Evolutionary conservation across 768 basidiomycete species (phyloP).

Genomic region (Psilocybe azurescens): DNA sequence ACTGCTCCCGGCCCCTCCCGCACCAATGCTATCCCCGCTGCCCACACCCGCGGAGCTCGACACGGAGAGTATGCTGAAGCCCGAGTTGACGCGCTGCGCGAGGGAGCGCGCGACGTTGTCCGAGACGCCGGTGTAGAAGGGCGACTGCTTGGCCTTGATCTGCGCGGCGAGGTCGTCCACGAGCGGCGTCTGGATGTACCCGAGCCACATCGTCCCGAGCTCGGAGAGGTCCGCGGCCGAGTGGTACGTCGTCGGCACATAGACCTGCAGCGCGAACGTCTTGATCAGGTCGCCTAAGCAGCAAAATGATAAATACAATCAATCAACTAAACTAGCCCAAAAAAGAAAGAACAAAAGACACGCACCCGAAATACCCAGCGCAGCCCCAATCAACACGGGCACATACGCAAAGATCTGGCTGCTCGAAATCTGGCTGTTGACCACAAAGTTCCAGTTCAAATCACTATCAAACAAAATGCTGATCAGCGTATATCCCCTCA

Average conservation of each 20-base stretch:
- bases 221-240: slow-evolving; percentile 47
- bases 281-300: slow-evolving; percentile 37
- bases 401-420: slow-evolving; percentile 82
- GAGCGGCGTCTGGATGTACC: slow-evolving; percentile 60
- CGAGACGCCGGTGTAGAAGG: slow-evolving; percentile 63
- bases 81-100: slow-evolving; percentile 72
- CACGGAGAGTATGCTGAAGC: slow-evolving; percentile 61
- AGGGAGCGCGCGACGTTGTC: slow-evolving; percentile 55
- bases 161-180: slow-evolving; percentile 68
- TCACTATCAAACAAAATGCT: slow-evolving; percentile 64
- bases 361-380: slow-evolving; percentile 42
- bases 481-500: slow-evolving; percentile 54
- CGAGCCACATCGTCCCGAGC: slow-evolving; percentile 75
- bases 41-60: slow-evolving; percentile 22
- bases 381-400: slow-evolving; percentile 47
- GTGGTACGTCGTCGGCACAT: slow-evolving; percentile 62
- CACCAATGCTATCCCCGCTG: slow-evolving; percentile 18
- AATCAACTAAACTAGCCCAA: background rate
- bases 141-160: slow-evolving; percentile 64
- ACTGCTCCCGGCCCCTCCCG: slow-evolving; percentile 22
- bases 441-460: slow-evolving; percentile 77
- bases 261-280: slow-evolving; percentile 69
- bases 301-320: slow-evolving; percentile 4
- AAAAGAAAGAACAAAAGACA: slow-evolving; percentile 6
- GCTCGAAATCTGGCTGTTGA: slow-evolving; percentile 55